Conservation (phyloP, 306 rosid genomes). For the Boehmeria nivea region DNA sequence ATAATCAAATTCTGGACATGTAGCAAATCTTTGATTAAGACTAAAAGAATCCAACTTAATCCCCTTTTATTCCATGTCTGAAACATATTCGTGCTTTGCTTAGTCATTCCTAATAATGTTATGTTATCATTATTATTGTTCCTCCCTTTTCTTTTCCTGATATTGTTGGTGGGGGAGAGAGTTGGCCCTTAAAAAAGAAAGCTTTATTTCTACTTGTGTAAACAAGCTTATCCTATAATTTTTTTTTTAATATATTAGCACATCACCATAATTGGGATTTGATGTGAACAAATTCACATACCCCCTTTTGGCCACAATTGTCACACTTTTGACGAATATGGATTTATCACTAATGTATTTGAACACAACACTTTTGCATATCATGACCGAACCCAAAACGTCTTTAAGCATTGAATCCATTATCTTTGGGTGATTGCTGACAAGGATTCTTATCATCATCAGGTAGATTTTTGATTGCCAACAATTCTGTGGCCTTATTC, state of each 20-base stretch:
- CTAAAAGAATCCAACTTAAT: no score
- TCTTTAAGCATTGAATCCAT: conserved; percentile 6
- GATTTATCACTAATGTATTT: conserved; percentile 5
- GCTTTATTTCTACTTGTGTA: background rate
- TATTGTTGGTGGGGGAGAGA: background rate
- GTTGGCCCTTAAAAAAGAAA: background rate
- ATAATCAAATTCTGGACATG: no score
- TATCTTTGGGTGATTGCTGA: conserved; percentile 14
- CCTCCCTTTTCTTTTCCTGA: background rate
- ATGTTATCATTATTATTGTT: no score
- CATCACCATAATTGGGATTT: background rate
- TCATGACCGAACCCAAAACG: conserved; percentile 2
- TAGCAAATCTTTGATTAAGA: no score
- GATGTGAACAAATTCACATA: conserved; percentile 4
- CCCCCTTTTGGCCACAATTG: background rate
- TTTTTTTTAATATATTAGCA: background rate
- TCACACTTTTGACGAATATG: conserved; percentile 4
- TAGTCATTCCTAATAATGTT: background rate
- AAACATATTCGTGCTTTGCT: no score
- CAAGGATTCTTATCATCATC: conserved; percentile 8
- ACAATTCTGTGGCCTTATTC: background rate
- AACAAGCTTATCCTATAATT: background rate
- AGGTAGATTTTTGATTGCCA: background rate
- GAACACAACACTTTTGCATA: background rate
- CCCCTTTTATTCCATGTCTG: no score